Percentiles rank a stretch among this genome's conserved stretches.
Evolutionary conservation across 257 asterid species (phyloP).

Genomic region (Solanum piurae): DNA sequence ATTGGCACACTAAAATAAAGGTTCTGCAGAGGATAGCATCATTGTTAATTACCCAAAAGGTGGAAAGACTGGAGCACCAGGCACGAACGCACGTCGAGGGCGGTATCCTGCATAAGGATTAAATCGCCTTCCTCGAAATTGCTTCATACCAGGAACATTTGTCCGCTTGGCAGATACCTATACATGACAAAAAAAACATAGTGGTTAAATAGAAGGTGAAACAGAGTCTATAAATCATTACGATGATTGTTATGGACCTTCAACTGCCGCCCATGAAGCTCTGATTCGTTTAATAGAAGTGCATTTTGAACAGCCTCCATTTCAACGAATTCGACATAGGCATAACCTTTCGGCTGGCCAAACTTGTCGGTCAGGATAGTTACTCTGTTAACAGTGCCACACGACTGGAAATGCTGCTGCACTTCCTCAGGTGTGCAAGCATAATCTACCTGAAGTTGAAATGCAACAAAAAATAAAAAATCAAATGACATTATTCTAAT

Average conservation of each 20-base stretch:
- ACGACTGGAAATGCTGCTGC: slow-evolving; percentile 41
- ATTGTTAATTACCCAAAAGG: slow-evolving; percentile 33
- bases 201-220: slow-evolving; percentile 1
- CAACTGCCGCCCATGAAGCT: slow-evolving; percentile 41
- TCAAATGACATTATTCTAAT: not conserved
- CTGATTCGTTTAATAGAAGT: slow-evolving; percentile 25
- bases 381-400: slow-evolving; percentile 45
- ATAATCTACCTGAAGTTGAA: slow-evolving; percentile 36
- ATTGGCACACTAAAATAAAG: not conserved
- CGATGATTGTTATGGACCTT: slow-evolving; percentile 25
- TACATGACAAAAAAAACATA: not conserved
- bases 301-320: slow-evolving; percentile 42
- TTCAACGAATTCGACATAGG: slow-evolving; percentile 44
- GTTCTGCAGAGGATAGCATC: not conserved
- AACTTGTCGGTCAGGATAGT: slow-evolving; percentile 37
- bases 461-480: not conserved
- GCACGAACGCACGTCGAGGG: slow-evolving; percentile 23
- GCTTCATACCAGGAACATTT: slow-evolving; percentile 55
- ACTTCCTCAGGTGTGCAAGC: slow-evolving; percentile 47
- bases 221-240: not conserved
- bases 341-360: slow-evolving; percentile 48
- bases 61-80: slow-evolving; percentile 21
- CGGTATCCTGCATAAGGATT: slow-evolving; percentile 28
- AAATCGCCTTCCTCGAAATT: slow-evolving; percentile 34
- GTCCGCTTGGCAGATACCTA: slow-evolving; percentile 55